These are phyloP conservation scores for Beta vulgaris DNA, from an alignment of 148 eudicot genomes.

Conservation along the genomic window DNA sequence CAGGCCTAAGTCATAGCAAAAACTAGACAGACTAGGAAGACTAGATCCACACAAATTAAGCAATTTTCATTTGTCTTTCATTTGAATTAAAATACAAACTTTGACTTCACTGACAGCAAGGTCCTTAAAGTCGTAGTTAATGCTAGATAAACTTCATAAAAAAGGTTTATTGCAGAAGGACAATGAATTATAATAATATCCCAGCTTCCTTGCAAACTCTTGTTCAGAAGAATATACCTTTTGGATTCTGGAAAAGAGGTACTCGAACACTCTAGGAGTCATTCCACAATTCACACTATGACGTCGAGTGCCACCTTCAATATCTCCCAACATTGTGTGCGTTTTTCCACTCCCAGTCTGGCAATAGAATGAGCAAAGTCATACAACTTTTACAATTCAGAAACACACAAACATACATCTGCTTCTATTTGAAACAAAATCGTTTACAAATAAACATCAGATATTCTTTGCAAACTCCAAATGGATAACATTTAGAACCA, in stretches of 20 bases:
- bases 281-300: conserved; percentile 95
- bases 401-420: background rate
- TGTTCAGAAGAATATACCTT: conserved; percentile 47
- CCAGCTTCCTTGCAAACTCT: background rate
- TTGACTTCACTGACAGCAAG: background rate
- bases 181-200: background rate
- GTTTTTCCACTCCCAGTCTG: conserved; percentile 99
- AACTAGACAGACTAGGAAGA: background rate
- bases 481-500: background rate
- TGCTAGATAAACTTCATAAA: background rate
- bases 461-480: background rate
- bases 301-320: conserved; percentile 92
- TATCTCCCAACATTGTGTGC: conserved; percentile 95
- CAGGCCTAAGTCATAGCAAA: background rate
- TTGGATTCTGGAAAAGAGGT: conserved; percentile 86
- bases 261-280: conserved; percentile 98
- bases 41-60: background rate
- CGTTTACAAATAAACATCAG: background rate
- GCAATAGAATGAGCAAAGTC: background rate
- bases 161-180: background rate
- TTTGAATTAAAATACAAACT: background rate
- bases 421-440: background rate
- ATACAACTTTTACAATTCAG: background rate
- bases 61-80: background rate
- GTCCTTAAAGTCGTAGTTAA: background rate